Base-by-base conservation (phyloP, 768 basidiomycete genomes). In the Pulveroboletus sp. region DNA sequence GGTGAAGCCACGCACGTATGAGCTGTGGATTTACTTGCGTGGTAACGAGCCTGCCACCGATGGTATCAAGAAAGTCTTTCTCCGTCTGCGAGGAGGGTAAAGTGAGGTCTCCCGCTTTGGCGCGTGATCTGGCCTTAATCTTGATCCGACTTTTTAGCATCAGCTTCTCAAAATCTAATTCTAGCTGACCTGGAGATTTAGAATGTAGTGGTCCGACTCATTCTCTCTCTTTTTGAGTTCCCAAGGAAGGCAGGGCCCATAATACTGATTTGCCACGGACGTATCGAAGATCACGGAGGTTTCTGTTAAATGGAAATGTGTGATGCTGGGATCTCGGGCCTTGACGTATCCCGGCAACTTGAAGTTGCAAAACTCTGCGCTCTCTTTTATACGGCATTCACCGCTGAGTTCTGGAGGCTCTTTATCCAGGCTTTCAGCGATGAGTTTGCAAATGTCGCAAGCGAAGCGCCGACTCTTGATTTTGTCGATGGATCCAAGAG, bases 241-340 rank as follows among this genome's bases (percentile, higher is more conserved):
- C 57, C 57, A 58, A 39, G 52, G 57, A 21, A 58, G 46, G 9
- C 46, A 0, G 1, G 53, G 49, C 1, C 57, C 57, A 1, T 9
- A 2, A 2, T 31, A 31, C 11, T 30, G 9, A 3, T 28, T 10
- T 6, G 14, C 33, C 10, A 5, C 6, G 15, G 11, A 26, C 4
- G 43, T 24, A 17, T 57, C 42, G 9, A 47, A 53, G 8, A 54
- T 39, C 7, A 58, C 36, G 7, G 35, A 17, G 17, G 28, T 3
- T 21, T 56, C 33, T 3, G 57, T 59, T 31, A 59, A 14, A 51
- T 59, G 57, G 47, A 51, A 51, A 39, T 59, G 57, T 1, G 48
- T 55, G 39, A 48, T 17, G 13, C 21, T 36, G 7, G 49, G 31
- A 41, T 59, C 54, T 6, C 8, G 6, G 31, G 42, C 31, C 41